Conservation (phyloP, 441 rosid genomes). For the Pelargonium fulgidum region DNA sequence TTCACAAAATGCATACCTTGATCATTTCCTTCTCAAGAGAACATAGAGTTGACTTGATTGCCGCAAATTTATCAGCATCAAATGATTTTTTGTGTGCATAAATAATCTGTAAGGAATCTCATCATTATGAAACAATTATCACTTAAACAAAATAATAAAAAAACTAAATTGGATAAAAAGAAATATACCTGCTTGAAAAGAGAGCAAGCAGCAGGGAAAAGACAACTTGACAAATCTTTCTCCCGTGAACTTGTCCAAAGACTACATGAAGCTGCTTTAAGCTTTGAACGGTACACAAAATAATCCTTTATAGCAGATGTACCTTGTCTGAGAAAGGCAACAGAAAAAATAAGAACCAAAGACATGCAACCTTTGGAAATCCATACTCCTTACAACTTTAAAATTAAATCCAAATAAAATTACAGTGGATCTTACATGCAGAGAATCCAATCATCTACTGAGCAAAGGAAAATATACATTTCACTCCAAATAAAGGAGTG, state of each 20-base stretch:
- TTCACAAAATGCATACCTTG: constrained; percentile 36
- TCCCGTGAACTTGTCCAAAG: constrained; percentile 50
- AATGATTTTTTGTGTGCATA: constrained; percentile 59
- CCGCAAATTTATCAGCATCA: constrained; percentile 49
- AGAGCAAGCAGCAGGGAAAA: constrained; percentile 51
- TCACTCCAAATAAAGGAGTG: neutral
- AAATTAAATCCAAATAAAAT: neutral
- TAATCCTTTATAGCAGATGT: constrained; percentile 53
- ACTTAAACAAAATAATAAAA: constrained; percentile 7
- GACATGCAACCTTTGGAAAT: neutral
- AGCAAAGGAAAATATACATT: neutral
- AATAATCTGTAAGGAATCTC: constrained; percentile 49
- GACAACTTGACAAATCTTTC: constrained; percentile 35
- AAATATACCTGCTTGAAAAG: constrained; percentile 65
- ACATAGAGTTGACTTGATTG: constrained; percentile 47
- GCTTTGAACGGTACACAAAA: constrained; percentile 36
- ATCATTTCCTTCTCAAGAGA: constrained; percentile 32
- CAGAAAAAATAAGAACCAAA: neutral
- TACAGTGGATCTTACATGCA: neutral
- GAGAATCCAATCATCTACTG: neutral
- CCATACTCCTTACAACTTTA: no score
- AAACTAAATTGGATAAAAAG: constrained; percentile 12
- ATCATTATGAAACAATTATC: constrained; percentile 16
- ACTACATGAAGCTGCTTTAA: constrained; percentile 47
- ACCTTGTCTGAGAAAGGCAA: constrained; percentile 36